These are phyloP conservation scores for Pelargonium citronellum DNA, from an alignment of 441 rosid species.

Conservation along the genomic window DNA sequence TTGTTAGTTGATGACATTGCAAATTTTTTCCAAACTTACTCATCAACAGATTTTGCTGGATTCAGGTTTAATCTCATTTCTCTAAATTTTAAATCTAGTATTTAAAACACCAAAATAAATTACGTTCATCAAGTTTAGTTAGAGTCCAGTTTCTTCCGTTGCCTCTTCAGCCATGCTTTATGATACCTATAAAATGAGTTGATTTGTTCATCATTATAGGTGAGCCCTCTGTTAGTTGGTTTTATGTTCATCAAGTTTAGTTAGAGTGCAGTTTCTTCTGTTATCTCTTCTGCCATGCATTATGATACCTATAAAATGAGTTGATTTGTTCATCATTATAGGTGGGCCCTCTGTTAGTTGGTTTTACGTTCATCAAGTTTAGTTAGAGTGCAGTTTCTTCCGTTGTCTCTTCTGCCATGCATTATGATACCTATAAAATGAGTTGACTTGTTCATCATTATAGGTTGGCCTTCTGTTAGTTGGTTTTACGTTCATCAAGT, in stretches of 20 bases:
- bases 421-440: too few relatives aligned
- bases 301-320: too few relatives aligned
- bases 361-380: background rate
- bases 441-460: too few relatives aligned
- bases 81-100: background rate
- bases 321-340: too few relatives aligned
- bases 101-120: background rate
- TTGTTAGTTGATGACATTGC: conserved; percentile 62
- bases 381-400: conserved; percentile 2
- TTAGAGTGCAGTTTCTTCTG: background rate
- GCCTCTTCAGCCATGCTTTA: background rate
- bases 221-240: background rate
- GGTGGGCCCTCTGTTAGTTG: background rate
- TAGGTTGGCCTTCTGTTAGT: background rate
- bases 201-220: too few relatives aligned
- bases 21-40: conserved; percentile 47
- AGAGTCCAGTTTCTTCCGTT: conserved; percentile 9
- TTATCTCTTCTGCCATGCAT: background rate
- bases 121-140: background rate
- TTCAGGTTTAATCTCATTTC: conserved; percentile 46
- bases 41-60: conserved; percentile 57
- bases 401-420: background rate
- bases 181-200: too few relatives aligned
- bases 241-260: background rate
- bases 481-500: background rate